A percentile compares a stretch with the other conserved stretches of the same genome.
Conservation (phyloP, 257 asterid genomes). For the Eustoma russellianum region DNA sequence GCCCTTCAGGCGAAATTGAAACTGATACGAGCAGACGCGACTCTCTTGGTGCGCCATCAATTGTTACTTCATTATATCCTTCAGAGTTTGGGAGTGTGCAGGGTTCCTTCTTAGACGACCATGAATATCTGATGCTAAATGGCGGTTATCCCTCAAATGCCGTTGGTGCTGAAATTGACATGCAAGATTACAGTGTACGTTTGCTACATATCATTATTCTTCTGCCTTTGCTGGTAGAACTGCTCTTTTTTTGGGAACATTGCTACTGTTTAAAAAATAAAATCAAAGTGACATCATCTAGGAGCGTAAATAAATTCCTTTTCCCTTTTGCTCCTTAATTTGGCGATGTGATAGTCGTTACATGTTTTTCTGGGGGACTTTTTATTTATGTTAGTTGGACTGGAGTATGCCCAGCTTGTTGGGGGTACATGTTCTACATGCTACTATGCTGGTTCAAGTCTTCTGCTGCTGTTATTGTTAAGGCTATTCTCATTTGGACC, state of each 20-base stretch:
- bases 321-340: background rate
- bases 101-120: constrained; percentile 27
- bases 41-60: constrained; percentile 21
- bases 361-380: too few species aligned
- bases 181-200: constrained; percentile 51
- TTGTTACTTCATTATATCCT: constrained; percentile 19
- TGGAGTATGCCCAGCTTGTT: too few species aligned
- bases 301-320: background rate
- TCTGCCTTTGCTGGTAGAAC: background rate
- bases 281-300: too few species aligned
- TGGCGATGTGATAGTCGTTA: too few species aligned
- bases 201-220: constrained; percentile 1
- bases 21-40: constrained; percentile 1
- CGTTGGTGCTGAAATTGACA: constrained; percentile 33
- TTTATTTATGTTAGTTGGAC: too few species aligned
- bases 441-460: too few species aligned
- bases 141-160: constrained; percentile 29
- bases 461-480: too few species aligned
- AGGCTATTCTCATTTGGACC: too few species aligned
- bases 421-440: too few species aligned
- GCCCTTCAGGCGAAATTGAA: constrained; percentile 11
- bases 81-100: constrained; percentile 20
- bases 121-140: constrained; percentile 22
- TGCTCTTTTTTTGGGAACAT: background rate
- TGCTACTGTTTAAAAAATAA: too few species aligned